Conservation (phyloP, 106 monocot species). For the Xerophyta viscosa region DNA sequence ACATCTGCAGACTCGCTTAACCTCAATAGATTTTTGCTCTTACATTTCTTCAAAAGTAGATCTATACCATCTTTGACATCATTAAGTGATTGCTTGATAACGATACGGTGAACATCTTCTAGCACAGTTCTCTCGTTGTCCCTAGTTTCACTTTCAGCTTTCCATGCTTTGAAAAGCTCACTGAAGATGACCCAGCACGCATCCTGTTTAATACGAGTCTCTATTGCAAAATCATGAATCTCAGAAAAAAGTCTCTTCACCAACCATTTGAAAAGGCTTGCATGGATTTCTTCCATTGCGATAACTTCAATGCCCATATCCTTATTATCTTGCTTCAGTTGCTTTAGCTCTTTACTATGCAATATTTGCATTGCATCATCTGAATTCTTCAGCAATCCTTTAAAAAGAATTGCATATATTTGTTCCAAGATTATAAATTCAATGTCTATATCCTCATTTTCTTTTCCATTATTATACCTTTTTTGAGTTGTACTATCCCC, state of each 20-base stretch:
- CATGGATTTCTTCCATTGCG: constrained; percentile 18
- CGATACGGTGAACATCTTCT: constrained; percentile 14
- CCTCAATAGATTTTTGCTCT: neutral
- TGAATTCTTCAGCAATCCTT: too few species aligned
- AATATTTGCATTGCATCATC: too few species aligned
- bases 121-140: constrained; percentile 8
- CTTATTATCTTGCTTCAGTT: constrained; percentile 18
- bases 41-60: neutral
- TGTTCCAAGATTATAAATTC: too few species aligned
- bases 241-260: constrained; percentile 8
- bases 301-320: constrained; percentile 12
- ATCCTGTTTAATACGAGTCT: constrained; percentile 21
- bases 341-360: constrained; percentile 7
- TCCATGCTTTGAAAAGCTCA: constrained; percentile 25
- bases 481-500: too few species aligned
- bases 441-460: too few species aligned
- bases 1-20: too few species aligned
- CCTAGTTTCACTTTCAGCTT: constrained; percentile 7
- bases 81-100: constrained; percentile 24
- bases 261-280: constrained; percentile 16
- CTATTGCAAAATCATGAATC: constrained; percentile 13
- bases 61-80: constrained; percentile 5
- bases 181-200: constrained; percentile 13
- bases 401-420: too few species aligned
- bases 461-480: too few species aligned